Conservation (phyloP, 2,329 filamentous ascomycete genomes). For the Colletotrichum shisoi region DNA sequence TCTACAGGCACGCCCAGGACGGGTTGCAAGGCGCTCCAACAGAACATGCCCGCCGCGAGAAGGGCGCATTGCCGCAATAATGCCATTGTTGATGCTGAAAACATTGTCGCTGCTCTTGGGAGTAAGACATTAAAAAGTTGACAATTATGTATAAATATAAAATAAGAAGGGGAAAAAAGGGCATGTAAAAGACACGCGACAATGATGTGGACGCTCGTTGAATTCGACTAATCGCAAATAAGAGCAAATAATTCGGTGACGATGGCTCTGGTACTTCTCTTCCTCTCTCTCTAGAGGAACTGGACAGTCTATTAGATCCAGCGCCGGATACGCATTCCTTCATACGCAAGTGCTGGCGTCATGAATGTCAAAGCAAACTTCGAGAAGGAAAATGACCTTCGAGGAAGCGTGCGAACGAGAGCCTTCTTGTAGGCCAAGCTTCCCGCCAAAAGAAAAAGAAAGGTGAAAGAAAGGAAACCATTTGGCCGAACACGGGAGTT, state of each 20-base stretch:
- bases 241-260: not conserved
- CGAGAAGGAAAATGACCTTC: slow-evolving; percentile 19
- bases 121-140: slow-evolving; percentile 20
- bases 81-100: slow-evolving; percentile 15
- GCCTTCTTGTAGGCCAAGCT: slow-evolving; percentile 29
- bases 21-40: slow-evolving; percentile 14
- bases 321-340: slow-evolving; percentile 35
- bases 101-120: slow-evolving; percentile 19
- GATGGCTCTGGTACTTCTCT: slow-evolving; percentile 8
- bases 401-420: slow-evolving; percentile 30
- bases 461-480: not conserved
- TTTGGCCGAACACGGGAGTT: slow-evolving; percentile 6
- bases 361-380: slow-evolving; percentile 30
- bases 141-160: slow-evolving; percentile 20
- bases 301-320: slow-evolving; percentile 27
- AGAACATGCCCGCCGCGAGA: slow-evolving; percentile 25
- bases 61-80: slow-evolving; percentile 24
- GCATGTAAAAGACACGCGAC: not conserved
- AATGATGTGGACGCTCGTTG: not conserved
- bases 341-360: slow-evolving; percentile 28
- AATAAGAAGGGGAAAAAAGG: not conserved
- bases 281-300: slow-evolving; percentile 9
- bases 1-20: slow-evolving; percentile 21
- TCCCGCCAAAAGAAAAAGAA: not conserved
- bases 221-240: not conserved